Conservation (phyloP, 805 yeast species). For the Suhomyces canberraensis region DNA sequence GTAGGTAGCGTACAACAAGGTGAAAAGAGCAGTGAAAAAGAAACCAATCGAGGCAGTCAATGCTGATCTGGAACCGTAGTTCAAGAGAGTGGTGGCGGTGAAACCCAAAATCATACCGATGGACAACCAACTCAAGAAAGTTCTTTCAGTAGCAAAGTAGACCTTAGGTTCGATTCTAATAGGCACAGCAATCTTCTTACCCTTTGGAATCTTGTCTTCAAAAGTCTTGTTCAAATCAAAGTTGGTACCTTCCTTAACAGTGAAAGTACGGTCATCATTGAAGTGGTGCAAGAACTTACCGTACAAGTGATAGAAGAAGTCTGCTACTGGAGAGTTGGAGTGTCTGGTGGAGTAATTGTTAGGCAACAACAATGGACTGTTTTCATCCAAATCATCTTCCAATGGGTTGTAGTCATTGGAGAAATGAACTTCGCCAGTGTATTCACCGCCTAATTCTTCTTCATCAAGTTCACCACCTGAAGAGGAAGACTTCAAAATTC, state of each 20-base stretch:
- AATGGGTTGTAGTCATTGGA: slow-evolving; percentile 45
- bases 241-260: slow-evolving; percentile 43
- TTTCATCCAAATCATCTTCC: slow-evolving; percentile 50
- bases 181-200: slow-evolving; percentile 86
- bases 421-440: slow-evolving; percentile 36
- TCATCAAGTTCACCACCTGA: slow-evolving; percentile 64
- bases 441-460: slow-evolving; percentile 56
- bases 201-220: slow-evolving; percentile 74
- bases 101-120: slow-evolving; percentile 86
- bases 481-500: slow-evolving; percentile 28
- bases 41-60: slow-evolving; percentile 84
- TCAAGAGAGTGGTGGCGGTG: slow-evolving; percentile 80
- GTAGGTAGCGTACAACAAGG: slow-evolving; percentile 68
- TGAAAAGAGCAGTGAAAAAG: slow-evolving; percentile 72
- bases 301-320: slow-evolving; percentile 29
- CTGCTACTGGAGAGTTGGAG: slow-evolving; percentile 30
- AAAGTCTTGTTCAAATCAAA: slow-evolving; percentile 41
- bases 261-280: slow-evolving; percentile 44
- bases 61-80: slow-evolving; percentile 75
- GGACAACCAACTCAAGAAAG: slow-evolving; percentile 90
- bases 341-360: slow-evolving; percentile 26
- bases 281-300: slow-evolving; percentile 38
- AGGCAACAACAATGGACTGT: slow-evolving; percentile 42
- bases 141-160: slow-evolving; percentile 97
- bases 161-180: slow-evolving; percentile 98